Percentiles rank a stretch among this genome's conserved stretches.
Evolutionary conservation across 768 basidiomycete species (phyloP).

Genomic region (Mycena rebaudengoi): DNA sequence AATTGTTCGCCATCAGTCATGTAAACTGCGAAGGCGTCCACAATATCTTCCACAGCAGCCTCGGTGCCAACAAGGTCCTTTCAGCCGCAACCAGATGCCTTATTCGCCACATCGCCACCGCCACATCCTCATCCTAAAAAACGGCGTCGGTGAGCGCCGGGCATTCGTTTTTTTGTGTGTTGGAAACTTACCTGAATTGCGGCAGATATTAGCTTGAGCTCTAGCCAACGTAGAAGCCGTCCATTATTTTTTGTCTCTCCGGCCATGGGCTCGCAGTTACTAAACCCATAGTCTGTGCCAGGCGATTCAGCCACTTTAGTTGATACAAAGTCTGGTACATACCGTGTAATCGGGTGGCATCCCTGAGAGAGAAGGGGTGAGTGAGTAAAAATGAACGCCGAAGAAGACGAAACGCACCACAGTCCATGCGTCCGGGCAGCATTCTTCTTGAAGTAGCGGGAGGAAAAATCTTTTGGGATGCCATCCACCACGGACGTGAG

Average conservation of each 20-base stretch:
- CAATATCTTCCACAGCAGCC: not conserved
- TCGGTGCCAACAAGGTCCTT: not conserved
- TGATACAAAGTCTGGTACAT: not conserved
- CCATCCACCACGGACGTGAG: not conserved
- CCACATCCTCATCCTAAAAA: constrained; percentile 14
- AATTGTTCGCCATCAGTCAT: too few relatives aligned
- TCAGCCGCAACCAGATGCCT: constrained; percentile 29
- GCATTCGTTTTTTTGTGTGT: not conserved
- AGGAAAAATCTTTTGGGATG: constrained; percentile 11
- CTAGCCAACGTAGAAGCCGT: constrained; percentile 2
- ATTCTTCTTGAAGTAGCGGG: constrained; percentile 13
- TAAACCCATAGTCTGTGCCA: constrained; percentile 21
- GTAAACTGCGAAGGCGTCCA: not conserved
- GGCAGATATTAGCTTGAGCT: constrained; percentile 3
- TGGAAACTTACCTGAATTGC: not conserved
- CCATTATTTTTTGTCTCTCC: constrained; percentile 18
- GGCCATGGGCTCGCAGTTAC: constrained; percentile 14
- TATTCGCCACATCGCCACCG: constrained; percentile 27
- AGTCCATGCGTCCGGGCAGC: constrained; percentile 9
- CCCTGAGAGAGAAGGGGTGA: not conserved
- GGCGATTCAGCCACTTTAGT: not conserved
- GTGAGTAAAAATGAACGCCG: not conserved
- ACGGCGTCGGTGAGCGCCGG: not conserved
- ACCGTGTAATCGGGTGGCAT: constrained; percentile 24
- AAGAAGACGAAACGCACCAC: constrained; percentile 9